These are phyloP conservation scores for Graphium sp. DNA, from an alignment of 2,329 filamentous ascomycete genomes.

Conservation along the genomic window DNA sequence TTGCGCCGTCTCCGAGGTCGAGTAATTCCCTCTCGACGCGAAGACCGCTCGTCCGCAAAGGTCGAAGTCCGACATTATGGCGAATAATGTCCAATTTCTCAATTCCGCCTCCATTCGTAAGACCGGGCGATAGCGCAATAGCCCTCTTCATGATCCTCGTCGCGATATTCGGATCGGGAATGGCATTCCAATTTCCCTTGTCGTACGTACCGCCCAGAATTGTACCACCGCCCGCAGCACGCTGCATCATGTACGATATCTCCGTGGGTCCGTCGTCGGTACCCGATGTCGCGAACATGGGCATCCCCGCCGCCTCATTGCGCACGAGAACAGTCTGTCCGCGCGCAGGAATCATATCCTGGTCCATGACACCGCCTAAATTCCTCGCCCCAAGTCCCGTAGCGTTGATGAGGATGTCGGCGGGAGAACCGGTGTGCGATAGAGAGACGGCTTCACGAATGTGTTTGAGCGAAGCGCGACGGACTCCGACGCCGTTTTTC, in stretches of 20 bases:
- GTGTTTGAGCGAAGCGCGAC: slow-evolving; percentile 48
- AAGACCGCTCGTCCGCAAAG: slow-evolving; percentile 55
- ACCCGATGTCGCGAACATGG: slow-evolving; percentile 55
- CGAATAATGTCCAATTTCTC: slow-evolving; percentile 59
- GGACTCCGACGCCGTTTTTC: slow-evolving; percentile 51
- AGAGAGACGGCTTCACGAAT: slow-evolving; percentile 46
- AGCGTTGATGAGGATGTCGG: slow-evolving; percentile 66
- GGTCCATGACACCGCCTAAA: slow-evolving; percentile 70
- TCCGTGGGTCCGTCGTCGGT: slow-evolving; percentile 61
- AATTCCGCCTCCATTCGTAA: slow-evolving; percentile 50
- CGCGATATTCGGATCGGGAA: slow-evolving; percentile 66
- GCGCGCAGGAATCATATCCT: slow-evolving; percentile 54
- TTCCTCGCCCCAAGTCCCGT: slow-evolving; percentile 61
- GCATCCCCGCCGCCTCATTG: slow-evolving; percentile 54
- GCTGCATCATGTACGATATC: slow-evolving; percentile 65
- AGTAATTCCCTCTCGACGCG: slow-evolving; percentile 51
- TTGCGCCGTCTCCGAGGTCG: slow-evolving; percentile 29
- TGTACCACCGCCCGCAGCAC: slow-evolving; percentile 65
- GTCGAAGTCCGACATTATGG: slow-evolving; percentile 69
- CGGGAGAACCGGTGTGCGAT: slow-evolving; percentile 34
- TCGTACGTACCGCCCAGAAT: slow-evolving; percentile 78
- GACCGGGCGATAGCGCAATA: slow-evolving; percentile 43
- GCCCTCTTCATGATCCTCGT: slow-evolving; percentile 70
- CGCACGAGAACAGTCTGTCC: slow-evolving; percentile 75
- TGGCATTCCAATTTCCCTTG: slow-evolving; percentile 61